Conservation (phyloP, 2,329 filamentous ascomycete genomes). For the Karstenula rhodostoma region DNA sequence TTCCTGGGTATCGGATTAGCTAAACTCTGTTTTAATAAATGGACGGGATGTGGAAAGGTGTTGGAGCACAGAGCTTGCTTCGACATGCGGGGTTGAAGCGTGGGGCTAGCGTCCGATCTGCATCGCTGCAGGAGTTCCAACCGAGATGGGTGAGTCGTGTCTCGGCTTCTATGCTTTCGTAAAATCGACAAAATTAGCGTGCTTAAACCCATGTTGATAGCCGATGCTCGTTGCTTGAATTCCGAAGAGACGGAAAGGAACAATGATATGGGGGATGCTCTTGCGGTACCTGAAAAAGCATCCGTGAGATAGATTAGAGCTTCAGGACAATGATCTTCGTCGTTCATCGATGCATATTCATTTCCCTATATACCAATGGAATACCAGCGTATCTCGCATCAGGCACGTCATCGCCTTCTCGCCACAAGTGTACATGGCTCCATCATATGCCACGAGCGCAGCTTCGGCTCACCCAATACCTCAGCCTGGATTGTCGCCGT, state of each 20-base stretch:
- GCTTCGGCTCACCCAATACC: conserved; percentile 45
- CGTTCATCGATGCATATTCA: too few relatives aligned
- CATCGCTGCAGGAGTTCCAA: neutral
- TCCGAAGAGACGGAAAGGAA: too few relatives aligned
- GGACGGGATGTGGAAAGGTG: neutral
- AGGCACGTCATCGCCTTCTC: conserved; percentile 14
- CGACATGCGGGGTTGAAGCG: neutral
- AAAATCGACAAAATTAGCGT: neutral
- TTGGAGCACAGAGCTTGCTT: neutral
- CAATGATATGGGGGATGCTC: too few relatives aligned
- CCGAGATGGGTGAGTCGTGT: neutral
- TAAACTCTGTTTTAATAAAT: neutral
- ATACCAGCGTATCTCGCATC: too few relatives aligned
- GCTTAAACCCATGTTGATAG: neutral
- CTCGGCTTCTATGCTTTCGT: neutral
- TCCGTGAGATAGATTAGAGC: too few relatives aligned
- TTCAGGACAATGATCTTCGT: too few relatives aligned
- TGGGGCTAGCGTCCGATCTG: neutral
- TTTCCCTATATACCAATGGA: too few relatives aligned
- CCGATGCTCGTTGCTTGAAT: neutral
- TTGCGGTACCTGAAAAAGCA: too few relatives aligned
- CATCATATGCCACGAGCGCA: conserved; percentile 56
- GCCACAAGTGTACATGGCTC: conserved; percentile 57
- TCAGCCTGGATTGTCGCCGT: conserved; percentile 37
- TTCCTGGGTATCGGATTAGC: neutral